Base-by-base conservation (phyloP, 345 rosid genomes). In the Pseudoturritis turrita region DNA sequence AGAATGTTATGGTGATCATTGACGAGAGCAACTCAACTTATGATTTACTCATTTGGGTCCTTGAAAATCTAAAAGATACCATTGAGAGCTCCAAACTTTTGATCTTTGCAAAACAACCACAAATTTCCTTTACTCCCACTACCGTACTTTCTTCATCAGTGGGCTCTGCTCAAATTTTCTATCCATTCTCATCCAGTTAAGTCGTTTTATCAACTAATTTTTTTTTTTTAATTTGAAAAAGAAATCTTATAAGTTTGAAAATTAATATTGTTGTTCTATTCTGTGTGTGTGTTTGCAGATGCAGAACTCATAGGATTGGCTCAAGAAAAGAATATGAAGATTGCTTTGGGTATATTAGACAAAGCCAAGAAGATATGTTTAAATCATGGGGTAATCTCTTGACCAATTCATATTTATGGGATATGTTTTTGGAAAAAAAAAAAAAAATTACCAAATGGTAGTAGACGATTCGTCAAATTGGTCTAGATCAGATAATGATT, bases 1-100 rank as follows among this genome's bases (percentile, higher is more conserved):
- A 71, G 73, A 83, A 82, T 45, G 82, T 84, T 70, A 83, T 86
- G 90, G 74, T 86, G 71, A 71, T 70, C 35, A 81, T 86, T 65
- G 90, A 83, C 31, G 88, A 83, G 77, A 77, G 51, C 26, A 79
- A 75, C 23, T 72, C 73, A 57, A 86, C 85, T 72, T 77, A 82
- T 65, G 36, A 75, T 37, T 79, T 80, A 10, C 83, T 86, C 62
- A 62, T 71, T 44, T 86, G 86, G 86, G 85, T 70, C 14, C 83
- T 86, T 41, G 47, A 73, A 56, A 75, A 81, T 50, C 88, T 84
- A 21, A 82, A 81, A 64, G 80, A 82, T 40, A 19, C 54, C 12
- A 50, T 71, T 25, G 39, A 64, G 1, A 60, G 59, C 69, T 70
- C 75, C 6, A 68, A 77, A 25, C 65, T 84, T 44, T 18, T 81